Evolutionary conservation across 2,329 filamentous ascomycete genomes (phyloP), one percentile per base, ranked within the genome.

Genomic region (Fusarium humuli): DNA sequence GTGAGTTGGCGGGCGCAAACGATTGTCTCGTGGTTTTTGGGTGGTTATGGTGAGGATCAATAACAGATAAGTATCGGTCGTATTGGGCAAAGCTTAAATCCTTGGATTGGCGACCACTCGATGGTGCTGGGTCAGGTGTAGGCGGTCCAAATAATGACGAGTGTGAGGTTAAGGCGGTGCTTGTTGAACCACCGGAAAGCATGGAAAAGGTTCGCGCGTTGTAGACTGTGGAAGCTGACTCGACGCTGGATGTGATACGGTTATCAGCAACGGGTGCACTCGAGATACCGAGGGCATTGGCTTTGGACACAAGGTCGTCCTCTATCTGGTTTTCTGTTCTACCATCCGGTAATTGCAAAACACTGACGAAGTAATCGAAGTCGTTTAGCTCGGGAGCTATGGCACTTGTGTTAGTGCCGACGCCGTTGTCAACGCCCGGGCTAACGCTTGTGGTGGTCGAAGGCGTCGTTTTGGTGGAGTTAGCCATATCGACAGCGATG

Each of bases 81-180:
- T 88, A 88, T 30, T 83, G 81, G 9, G 81, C 78, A 68, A 88
- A 87, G 59, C 77, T 84, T 27, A 85, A 75, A 37, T 75, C 80
- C 64, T 80, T 81, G 40, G 81, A 80, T 57, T 80, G 71, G 23
- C 70, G 60, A 46, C 48, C 67, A 41, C 66, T 69, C 25, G 59
- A 60, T 34, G 66, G 63, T 75, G 79, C 57, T 72, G 69, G 42
- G 76, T 74, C 59, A 53, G 69, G 61, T 29, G 62, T 65, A 22
- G 73, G 67, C 8, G 70, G 73, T 10, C 74, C 78, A 55, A 79
- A 79, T 22, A 81, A 75, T 50, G 83, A 84, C 1, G 83, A 84
- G 55, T 80, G 79, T 22, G 81, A 81, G 2, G 83, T 85, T 27
- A 82, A 66, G 29, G 77, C 77, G 7, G 83, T 83, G 65, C 78